These are phyloP conservation scores for Chrysoporthe deuterocubensis DNA, from an alignment of 2,329 filamentous ascomycete species.

Conservation along the genomic window DNA sequence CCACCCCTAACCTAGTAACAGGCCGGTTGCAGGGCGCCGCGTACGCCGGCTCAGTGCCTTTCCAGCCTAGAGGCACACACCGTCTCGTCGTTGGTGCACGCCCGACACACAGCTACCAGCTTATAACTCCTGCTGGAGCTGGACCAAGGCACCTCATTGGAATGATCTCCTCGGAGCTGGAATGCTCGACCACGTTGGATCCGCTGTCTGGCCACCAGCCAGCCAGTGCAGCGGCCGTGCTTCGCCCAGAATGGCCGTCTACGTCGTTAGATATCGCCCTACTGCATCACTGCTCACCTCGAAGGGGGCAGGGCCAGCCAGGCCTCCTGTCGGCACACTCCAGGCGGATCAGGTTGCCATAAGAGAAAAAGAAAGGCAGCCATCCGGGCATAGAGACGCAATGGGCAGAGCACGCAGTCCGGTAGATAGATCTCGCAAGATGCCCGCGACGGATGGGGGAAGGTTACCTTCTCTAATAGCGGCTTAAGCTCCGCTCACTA, in stretches of 20 bases:
- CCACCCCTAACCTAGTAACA: no score
- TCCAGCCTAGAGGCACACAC: not conserved
- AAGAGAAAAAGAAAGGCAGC: not conserved
- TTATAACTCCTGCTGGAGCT: not conserved
- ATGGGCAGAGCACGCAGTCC: not conserved
- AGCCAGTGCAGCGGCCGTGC: not conserved
- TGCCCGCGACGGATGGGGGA: not conserved
- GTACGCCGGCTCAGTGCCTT: not conserved
- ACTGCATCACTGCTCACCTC: not conserved
- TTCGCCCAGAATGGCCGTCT: not conserved
- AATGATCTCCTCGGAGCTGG: not conserved
- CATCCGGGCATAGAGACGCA: not conserved
- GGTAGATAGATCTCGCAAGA: not conserved
- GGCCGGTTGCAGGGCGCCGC: no score
- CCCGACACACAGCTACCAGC: not conserved
- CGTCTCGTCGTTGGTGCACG: not conserved
- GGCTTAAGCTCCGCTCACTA: not conserved
- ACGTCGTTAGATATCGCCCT: not conserved
- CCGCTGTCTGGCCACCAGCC: not conserved
- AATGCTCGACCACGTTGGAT: not conserved
- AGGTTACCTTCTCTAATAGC: not conserved
- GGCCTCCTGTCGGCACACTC: not conserved
- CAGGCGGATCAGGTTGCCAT: not conserved
- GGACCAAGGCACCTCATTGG: not conserved
- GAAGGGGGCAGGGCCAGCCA: no score